These are phyloP conservation scores for Thraustochytrium striatum DNA, from an alignment of 352 stramenopile genomes.

Conservation along the genomic window DNA sequence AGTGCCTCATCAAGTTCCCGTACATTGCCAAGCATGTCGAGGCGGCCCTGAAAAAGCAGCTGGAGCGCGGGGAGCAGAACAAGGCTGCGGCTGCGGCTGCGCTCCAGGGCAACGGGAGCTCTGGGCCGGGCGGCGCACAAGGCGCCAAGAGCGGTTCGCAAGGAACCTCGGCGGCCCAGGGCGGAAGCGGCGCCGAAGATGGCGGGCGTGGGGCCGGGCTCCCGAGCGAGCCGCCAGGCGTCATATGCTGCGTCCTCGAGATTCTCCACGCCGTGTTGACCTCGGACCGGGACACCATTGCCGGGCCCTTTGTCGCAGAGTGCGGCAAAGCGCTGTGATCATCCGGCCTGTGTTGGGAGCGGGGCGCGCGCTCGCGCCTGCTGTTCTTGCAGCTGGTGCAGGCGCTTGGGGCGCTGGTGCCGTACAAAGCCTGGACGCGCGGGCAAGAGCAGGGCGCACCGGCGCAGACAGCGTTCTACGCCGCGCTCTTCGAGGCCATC, in stretches of 20 bases:
- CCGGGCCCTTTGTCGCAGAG: neutral
- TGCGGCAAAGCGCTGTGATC: neutral
- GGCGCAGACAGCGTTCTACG: slow-evolving; percentile 1
- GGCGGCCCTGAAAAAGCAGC: slow-evolving; percentile 14
- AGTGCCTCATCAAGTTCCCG: neutral
- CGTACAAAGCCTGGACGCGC: neutral
- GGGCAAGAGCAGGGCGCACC: neutral
- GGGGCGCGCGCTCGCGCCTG: neutral
- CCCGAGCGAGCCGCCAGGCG: neutral
- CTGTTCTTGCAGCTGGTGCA: neutral
- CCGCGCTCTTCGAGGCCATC: slow-evolving; percentile 1
- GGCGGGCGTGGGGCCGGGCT: neutral
- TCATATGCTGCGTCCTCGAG: slow-evolving; percentile 29
- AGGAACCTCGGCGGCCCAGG: no score
- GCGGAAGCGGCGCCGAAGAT: no score
- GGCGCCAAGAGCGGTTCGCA: neutral
- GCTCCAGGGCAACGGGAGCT: neutral
- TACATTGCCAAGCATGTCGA: slow-evolving; percentile 34
- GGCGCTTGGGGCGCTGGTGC: neutral
- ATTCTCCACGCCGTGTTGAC: slow-evolving; percentile 12
- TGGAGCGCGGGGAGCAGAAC: slow-evolving; percentile 5
- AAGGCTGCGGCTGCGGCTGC: neutral
- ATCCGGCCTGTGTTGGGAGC: slow-evolving; percentile 16
- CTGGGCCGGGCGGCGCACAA: neutral
- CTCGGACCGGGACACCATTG: slow-evolving; percentile 9